Evolutionary conservation across 2,329 filamentous ascomycete genomes (phyloP).

Genomic region (Penicillium sp.): DNA sequence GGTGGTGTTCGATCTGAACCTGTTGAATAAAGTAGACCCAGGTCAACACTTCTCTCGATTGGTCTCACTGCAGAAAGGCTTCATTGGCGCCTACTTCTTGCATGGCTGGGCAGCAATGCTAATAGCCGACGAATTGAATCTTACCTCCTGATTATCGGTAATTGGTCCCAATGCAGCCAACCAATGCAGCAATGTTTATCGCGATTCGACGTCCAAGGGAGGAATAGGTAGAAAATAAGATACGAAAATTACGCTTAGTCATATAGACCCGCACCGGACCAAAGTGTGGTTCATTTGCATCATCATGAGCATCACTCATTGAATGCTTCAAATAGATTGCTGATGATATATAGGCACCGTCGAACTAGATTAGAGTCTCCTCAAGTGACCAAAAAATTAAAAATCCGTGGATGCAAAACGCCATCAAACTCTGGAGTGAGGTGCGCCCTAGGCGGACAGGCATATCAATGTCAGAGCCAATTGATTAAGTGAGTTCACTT

Average conservation of each 20-base stretch:
- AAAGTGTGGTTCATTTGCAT: conserved; percentile 27
- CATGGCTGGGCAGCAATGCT: background rate
- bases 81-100: background rate
- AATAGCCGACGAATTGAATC: background rate
- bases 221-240: conserved; percentile 6
- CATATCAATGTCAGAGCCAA: background rate
- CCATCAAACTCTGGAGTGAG: background rate
- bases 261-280: conserved; percentile 12
- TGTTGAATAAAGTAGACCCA: background rate
- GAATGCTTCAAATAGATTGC: background rate
- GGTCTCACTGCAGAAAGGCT: background rate
- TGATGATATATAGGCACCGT: background rate
- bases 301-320: conserved; percentile 29
- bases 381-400: background rate
- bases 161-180: background rate
- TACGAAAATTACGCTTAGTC: conserved; percentile 23
- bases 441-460: background rate
- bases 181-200: background rate
- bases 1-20: background rate
- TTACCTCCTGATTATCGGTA: background rate
- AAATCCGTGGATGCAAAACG: background rate
- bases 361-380: background rate
- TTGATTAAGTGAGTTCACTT: background rate
- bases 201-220: background rate
- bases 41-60: background rate